Evolutionary conservation across 1,139 yeast species (phyloP), one percentile per base, ranked within the genome.

Genomic region (Yamadazyma membranifaciens): DNA sequence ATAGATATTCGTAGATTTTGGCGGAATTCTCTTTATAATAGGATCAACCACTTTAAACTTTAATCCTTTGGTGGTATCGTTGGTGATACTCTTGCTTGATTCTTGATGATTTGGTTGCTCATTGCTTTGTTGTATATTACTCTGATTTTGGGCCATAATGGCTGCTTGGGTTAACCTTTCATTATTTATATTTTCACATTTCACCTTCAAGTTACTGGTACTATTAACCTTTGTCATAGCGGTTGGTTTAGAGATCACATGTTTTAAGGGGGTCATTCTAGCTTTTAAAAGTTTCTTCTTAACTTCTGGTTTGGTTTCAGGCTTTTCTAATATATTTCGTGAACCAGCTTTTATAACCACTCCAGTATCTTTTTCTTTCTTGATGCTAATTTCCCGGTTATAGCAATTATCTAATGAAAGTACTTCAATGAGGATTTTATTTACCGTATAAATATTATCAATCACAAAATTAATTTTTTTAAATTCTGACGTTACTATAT

Each of bases 401-500:
- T 40, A 38, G 6, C 31, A 30, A 7, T 48, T 46, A 2, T 24
- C 17, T 14, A 24, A 40, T 5, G 42, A 47, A 2, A 37, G 22
- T 2, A 49, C 37, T 25, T 50, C 54, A 6, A 50, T 44, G 9
- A 50, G 25, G 2, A 49, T 14, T 14, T 40, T 45, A 29, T 40
- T 44, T 10, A 50, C 22, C 6, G 15, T 32, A 36, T 50, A 50
- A 33, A 47, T 52, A 9, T 40, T 31, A 24, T 36, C 44, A 3
- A 32, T 29, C n/a, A 40, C 42, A 25, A 48, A 45, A 4, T 33
- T 14, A 7, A 41, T 12, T 16, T 36, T 33, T 34, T 33, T 40
- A 29, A 57, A 57, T 42, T 64, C 68, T 9, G 63, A 55, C 10
- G 64, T 64, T 3, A 75, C 63, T 16, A 73, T 43, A 31, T 59